A percentile compares a stretch with the other conserved stretches of the same genome.
phyloP scores from a whole-genome alignment of 176 grass and related monocot genomes.

The Secale cereale region DNA sequence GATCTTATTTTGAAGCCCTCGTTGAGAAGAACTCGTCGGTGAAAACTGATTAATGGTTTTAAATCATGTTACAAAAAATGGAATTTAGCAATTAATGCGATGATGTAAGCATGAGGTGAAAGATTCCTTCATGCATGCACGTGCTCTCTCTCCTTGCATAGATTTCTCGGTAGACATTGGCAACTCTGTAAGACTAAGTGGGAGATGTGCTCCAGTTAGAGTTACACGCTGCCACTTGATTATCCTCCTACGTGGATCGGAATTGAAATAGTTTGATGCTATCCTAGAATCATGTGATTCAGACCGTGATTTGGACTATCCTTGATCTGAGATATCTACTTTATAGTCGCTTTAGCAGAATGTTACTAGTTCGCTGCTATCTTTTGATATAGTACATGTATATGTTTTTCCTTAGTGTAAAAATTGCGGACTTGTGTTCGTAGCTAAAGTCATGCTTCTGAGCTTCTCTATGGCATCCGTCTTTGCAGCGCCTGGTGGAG shows the following conservation, averaged over 20 bases:
- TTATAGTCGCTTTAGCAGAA: neutral
- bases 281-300: neutral
- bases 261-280: neutral
- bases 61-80: too few species aligned
- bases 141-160: too few species aligned
- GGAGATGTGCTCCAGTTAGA: neutral
- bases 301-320: neutral
- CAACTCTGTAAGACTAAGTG: too few species aligned
- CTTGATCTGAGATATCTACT: neutral
- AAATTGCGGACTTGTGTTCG: neutral
- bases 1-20: too few species aligned
- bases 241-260: neutral
- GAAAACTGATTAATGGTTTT: too few species aligned
- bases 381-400: neutral
- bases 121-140: too few species aligned
- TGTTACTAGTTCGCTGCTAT: neutral
- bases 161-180: too few species aligned
- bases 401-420: too few species aligned
- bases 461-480: neutral
- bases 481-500: constrained; percentile 47
- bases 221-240: neutral
- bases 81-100: too few species aligned
- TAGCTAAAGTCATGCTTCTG: neutral
- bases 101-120: too few species aligned
- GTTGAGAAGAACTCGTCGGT: too few species aligned